These are phyloP conservation scores for Tetracladium marchalianum DNA, from an alignment of 495 filamentous ascomycete species.

Conservation along the genomic window DNA sequence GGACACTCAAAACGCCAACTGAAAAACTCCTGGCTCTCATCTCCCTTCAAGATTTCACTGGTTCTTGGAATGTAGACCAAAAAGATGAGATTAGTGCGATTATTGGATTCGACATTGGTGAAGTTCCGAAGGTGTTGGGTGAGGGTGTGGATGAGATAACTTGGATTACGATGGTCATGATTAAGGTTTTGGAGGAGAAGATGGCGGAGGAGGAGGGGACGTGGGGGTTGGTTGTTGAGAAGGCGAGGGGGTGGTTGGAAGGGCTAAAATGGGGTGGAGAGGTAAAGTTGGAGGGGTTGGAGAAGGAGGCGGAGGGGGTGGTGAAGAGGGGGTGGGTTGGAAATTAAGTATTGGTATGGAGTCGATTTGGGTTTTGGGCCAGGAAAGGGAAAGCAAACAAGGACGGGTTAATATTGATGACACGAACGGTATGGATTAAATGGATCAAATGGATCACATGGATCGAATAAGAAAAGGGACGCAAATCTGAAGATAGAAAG, in stretches of 20 bases:
- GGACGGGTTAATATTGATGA: background rate
- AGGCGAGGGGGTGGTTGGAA: slow-evolving; percentile 26
- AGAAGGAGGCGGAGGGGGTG: slow-evolving; percentile 1
- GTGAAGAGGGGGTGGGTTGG: background rate
- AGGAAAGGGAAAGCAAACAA: background rate
- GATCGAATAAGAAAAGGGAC: too few relatives aligned
- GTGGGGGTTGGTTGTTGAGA: slow-evolving; percentile 23
- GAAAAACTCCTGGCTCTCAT: slow-evolving; percentile 26
- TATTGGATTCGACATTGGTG: slow-evolving; percentile 12
- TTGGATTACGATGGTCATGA: slow-evolving; percentile 38
- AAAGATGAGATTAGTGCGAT: slow-evolving; percentile 8
- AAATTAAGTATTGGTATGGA: background rate
- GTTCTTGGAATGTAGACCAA: slow-evolving; percentile 26
- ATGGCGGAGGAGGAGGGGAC: slow-evolving; percentile 24
- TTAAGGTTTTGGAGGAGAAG: slow-evolving; percentile 37
- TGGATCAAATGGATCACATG: too few relatives aligned
- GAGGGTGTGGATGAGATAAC: slow-evolving; percentile 8
- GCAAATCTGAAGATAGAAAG: too few relatives aligned
- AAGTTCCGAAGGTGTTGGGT: slow-evolving; percentile 5
- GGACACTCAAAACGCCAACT: background rate
- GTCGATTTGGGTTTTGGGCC: background rate
- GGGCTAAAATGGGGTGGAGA: background rate
- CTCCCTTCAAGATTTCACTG: slow-evolving; percentile 38
- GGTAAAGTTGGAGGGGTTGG: background rate
- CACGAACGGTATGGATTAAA: too few relatives aligned